Evolutionary conservation across 371 early-diverging fungal genomes (phyloP).

Genomic region (Mucor lusitanicus): DNA sequence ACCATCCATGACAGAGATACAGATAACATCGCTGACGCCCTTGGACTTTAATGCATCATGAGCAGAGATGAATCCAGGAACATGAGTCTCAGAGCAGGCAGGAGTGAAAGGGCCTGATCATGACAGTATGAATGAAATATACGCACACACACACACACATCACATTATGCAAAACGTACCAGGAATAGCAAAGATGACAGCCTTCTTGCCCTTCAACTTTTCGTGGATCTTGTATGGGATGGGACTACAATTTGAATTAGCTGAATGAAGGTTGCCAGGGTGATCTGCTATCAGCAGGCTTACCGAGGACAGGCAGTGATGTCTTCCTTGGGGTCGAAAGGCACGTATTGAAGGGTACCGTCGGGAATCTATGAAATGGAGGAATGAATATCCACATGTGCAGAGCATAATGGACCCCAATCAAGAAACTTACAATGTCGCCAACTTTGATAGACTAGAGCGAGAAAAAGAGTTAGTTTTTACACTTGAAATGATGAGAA

Average conservation of each 20-base stretch:
- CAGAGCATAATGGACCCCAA: neutral
- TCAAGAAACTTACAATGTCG: slow-evolving; percentile 24
- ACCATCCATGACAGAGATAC: slow-evolving; percentile 56
- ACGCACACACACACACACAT: too few species aligned
- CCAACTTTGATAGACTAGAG: slow-evolving; percentile 26
- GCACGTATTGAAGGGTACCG: slow-evolving; percentile 32
- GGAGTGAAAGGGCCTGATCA: slow-evolving; percentile 62
- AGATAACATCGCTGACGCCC: slow-evolving; percentile 65
- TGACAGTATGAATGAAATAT: neutral
- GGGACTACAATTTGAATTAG: slow-evolving; percentile 11
- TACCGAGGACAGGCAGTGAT: slow-evolving; percentile 35
- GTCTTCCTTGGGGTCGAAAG: slow-evolving; percentile 31
- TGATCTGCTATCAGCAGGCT: neutral
- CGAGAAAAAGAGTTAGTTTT: too few species aligned
- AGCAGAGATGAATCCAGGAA: slow-evolving; percentile 61
- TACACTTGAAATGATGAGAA: neutral
- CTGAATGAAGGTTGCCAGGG: too few species aligned
- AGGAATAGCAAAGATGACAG: slow-evolving; percentile 75
- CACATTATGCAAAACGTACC: slow-evolving; percentile 18
- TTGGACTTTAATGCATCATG: slow-evolving; percentile 58
- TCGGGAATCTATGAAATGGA: slow-evolving; percentile 25
- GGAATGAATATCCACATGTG: too few species aligned
- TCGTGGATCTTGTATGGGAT: slow-evolving; percentile 45
- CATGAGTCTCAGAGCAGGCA: slow-evolving; percentile 70
- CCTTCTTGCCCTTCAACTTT: slow-evolving; percentile 71